phyloP scores from a whole-genome alignment of 2,329 filamentous ascomycete species.

The Pseudomassariella vexata region DNA sequence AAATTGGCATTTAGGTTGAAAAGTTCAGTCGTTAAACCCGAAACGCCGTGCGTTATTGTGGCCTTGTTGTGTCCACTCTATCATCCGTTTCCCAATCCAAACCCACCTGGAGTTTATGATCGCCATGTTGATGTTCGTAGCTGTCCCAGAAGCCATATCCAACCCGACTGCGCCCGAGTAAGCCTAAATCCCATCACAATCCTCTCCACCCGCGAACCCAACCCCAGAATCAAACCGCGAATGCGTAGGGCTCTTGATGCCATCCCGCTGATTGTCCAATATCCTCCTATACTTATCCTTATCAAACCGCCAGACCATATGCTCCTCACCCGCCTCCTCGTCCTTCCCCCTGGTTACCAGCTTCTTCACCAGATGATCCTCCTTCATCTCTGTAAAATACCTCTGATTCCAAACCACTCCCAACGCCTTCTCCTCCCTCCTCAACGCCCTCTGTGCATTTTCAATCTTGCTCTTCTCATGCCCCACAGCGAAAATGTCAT shows the following conservation, averaged over 20 bases:
- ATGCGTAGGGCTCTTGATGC: slow-evolving; percentile 17
- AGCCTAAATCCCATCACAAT: background rate
- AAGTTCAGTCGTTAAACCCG: too few species aligned
- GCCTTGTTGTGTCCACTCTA: too few species aligned
- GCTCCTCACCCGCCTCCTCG: slow-evolving; percentile 4
- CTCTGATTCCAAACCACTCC: slow-evolving; percentile 16
- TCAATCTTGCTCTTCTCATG: slow-evolving; percentile 85
- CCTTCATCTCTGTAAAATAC: slow-evolving; percentile 14
- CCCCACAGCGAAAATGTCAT: slow-evolving; percentile 78
- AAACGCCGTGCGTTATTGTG: too few species aligned
- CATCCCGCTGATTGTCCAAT: slow-evolving; percentile 8
- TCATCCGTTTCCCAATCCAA: too few species aligned
- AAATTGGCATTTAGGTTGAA: too few species aligned
- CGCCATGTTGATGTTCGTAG: too few species aligned
- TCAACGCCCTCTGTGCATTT: slow-evolving; percentile 62
- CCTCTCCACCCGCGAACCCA: slow-evolving; percentile 7
- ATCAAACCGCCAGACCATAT: slow-evolving; percentile 20
- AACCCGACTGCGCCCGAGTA: too few species aligned
- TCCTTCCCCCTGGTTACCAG: slow-evolving; percentile 6
- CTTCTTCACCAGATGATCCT: slow-evolving; percentile 13
- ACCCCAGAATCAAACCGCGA: slow-evolving; percentile 19
- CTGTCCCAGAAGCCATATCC: too few species aligned
- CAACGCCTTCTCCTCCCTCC: slow-evolving; percentile 14
- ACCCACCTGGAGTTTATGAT: too few species aligned
- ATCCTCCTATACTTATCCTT: slow-evolving; percentile 15